These are phyloP conservation scores for Vitellaria paradoxa DNA, from an alignment of 179 eudicot genomes.

Conservation along the genomic window DNA sequence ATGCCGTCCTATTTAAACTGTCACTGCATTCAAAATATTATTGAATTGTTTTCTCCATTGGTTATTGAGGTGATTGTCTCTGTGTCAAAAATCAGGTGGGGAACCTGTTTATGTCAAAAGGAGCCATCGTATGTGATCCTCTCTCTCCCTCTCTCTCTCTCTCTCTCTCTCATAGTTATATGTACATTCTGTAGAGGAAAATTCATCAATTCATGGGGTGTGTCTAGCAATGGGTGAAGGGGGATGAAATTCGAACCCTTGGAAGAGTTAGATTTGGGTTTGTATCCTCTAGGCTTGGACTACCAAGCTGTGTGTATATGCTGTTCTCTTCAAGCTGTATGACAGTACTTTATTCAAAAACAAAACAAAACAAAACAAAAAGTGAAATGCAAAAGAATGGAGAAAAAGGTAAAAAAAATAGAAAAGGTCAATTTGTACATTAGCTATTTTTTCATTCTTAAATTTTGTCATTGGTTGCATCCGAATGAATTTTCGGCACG, in stretches of 20 bases:
- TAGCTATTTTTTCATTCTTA: no score
- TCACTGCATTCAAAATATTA: not conserved
- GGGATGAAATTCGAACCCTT: not conserved
- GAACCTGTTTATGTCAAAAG: not conserved
- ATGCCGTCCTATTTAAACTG: not conserved
- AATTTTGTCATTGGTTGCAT: no score
- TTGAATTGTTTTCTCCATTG: not conserved
- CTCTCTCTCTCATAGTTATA: not conserved
- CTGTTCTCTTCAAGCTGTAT: not conserved
- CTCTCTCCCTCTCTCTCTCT: not conserved
- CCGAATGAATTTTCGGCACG: no score
- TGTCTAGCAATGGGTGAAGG: not conserved
- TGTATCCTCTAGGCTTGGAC: not conserved
- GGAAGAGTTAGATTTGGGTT: not conserved
- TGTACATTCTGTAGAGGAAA: conserved; percentile 1
- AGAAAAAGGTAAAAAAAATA: no score
- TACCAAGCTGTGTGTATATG: not conserved
- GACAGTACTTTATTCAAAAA: not conserved
- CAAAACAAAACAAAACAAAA: not conserved
- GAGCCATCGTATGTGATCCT: not conserved
- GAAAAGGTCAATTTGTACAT: no score
- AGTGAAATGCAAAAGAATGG: not conserved
- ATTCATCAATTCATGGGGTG: not conserved
- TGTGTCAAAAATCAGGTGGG: not conserved
- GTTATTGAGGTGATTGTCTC: no score